These are phyloP conservation scores for Dendrobium nobile DNA, from an alignment of 106 monocot genomes.

Conservation along the genomic window DNA sequence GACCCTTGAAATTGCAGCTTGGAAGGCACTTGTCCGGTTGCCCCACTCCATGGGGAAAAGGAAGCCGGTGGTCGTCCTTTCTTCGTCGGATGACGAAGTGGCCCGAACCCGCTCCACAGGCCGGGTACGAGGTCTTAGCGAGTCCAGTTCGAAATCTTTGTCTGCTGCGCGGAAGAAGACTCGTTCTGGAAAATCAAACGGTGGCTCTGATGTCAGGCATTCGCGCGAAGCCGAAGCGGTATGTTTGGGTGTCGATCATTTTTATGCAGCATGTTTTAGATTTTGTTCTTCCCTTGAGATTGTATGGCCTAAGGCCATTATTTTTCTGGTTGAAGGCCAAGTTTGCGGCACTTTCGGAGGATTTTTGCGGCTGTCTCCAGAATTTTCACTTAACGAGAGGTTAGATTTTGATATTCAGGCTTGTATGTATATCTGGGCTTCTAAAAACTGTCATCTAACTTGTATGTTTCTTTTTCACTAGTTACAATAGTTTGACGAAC, in stretches of 20 bases:
- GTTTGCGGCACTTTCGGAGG: conserved; percentile 5
- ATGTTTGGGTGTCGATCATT: conserved; percentile 1
- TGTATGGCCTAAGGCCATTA: not conserved
- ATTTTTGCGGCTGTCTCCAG: conserved; percentile 7
- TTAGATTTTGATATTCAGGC: not conserved
- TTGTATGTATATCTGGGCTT: not conserved
- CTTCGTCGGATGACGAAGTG: conserved; percentile 1
- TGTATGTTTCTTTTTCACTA: not conserved
- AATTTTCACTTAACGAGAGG: conserved; percentile 4
- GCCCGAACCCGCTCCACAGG: not conserved
- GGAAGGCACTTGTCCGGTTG: not conserved
- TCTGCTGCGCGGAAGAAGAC: not conserved
- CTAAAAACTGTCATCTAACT: not conserved
- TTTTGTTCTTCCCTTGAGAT: not conserved
- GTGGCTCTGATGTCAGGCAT: not conserved
- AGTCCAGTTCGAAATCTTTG: not conserved
- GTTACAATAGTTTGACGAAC: not conserved
- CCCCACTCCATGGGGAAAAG: conserved; percentile 4
- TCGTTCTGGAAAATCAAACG: not conserved
- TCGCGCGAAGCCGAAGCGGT: not conserved
- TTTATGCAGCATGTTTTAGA: not conserved
- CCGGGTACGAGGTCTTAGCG: not conserved
- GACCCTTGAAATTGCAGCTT: not conserved
- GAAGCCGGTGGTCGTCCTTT: not conserved
- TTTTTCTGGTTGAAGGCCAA: not conserved